Percentiles rank a stretch among this genome's conserved stretches.
phyloP scores from a whole-genome alignment of 1,284 basidiomycete genomes.

The Dichomitus squalens region DNA sequence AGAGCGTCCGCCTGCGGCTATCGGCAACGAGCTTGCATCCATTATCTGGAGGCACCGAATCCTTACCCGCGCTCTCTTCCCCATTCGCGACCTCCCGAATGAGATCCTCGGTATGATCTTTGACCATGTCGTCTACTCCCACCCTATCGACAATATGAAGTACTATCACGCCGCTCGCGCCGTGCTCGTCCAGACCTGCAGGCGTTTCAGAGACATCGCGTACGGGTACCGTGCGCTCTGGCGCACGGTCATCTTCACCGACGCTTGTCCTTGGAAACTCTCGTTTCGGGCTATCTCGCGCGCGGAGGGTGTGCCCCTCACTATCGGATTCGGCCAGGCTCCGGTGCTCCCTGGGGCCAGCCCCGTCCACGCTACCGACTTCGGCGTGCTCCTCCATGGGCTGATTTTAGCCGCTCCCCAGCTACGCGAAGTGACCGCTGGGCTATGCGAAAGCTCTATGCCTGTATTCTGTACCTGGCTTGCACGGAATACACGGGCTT shows the following conservation, averaged over 20 bases:
- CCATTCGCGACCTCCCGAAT: conserved; percentile 58
- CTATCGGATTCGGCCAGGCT: conserved; percentile 57
- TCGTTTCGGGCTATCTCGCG: conserved; percentile 44
- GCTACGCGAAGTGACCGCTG: neutral
- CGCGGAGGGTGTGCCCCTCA: conserved; percentile 51
- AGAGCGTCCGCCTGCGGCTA: neutral
- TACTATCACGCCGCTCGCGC: conserved; percentile 38
- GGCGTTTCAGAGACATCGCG: conserved; percentile 37
- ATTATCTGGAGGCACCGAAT: conserved; percentile 30
- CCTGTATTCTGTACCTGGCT: neutral
- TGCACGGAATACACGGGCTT: neutral
- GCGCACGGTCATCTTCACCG: conserved; percentile 48
- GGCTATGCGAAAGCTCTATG: neutral
- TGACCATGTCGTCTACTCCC: conserved; percentile 53
- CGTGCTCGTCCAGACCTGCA: conserved; percentile 57
- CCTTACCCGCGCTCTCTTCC: conserved; percentile 51
- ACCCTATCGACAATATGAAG: conserved; percentile 36
- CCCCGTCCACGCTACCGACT: neutral
- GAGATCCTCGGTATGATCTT: conserved; percentile 69
- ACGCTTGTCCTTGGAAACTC: conserved; percentile 47
- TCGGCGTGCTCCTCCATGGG: neutral
- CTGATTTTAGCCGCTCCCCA: neutral
- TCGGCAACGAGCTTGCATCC: conserved; percentile 20
- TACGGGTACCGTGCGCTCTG: conserved; percentile 26
- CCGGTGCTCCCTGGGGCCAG: neutral